Percentiles rank a stretch among this genome's conserved stretches.
Conservation (phyloP, 2,329 filamentous ascomycete species). For the Neopestalotiopsis sp. region DNA sequence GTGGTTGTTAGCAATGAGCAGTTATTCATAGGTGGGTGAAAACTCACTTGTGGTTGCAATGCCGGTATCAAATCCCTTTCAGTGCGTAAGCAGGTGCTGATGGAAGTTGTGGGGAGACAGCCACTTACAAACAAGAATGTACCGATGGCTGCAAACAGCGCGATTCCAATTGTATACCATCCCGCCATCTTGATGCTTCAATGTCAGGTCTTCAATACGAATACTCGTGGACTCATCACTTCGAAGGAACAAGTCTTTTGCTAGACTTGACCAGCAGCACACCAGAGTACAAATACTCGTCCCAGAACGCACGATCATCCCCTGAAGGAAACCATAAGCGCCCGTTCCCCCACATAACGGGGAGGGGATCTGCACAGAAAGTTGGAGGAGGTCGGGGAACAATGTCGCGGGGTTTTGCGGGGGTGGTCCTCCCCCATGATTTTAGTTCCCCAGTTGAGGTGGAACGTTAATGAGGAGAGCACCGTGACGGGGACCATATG, state of each 20-base stretch:
- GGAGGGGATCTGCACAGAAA: slow-evolving; percentile 7
- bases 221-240: neutral
- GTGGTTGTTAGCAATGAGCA: neutral
- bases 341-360: slow-evolving; percentile 7
- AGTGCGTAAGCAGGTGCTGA: slow-evolving; percentile 10
- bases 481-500: neutral
- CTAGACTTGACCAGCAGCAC: neutral
- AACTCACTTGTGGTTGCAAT: slow-evolving; percentile 61
- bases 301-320: neutral
- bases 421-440: slow-evolving; percentile 3
- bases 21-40: neutral
- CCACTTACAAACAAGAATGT: slow-evolving; percentile 61
- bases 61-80: slow-evolving; percentile 56
- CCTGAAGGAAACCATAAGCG: neutral
- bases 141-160: slow-evolving; percentile 62
- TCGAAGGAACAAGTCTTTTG: neutral
- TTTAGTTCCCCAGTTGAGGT: slow-evolving; percentile 11
- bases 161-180: slow-evolving; percentile 55
- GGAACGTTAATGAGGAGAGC: neutral
- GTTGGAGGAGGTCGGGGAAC: slow-evolving; percentile 7
- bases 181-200: slow-evolving; percentile 10
- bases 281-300: neutral
- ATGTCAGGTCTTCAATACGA: neutral
- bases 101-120: neutral
- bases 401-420: slow-evolving; percentile 11